Conservation (phyloP, 345 rosid genomes). For the Arabidopsis suecica region DNA sequence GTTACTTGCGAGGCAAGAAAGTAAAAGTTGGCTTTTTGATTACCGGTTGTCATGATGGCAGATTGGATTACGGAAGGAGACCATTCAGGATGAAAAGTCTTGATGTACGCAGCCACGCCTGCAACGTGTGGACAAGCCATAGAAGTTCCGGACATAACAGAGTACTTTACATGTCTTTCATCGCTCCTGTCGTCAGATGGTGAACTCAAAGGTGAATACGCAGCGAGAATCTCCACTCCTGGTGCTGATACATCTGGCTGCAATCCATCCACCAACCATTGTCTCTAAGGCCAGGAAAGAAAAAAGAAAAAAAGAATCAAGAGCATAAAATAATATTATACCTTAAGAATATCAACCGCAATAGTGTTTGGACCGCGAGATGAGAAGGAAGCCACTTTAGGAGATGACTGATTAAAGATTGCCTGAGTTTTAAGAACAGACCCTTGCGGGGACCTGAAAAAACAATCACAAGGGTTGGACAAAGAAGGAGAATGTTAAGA, state of each 20-base stretch:
- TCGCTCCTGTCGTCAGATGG: slow-evolving; percentile 13
- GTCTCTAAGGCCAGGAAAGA: not conserved
- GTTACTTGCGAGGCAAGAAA: slow-evolving; percentile 4
- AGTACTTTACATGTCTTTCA: slow-evolving; percentile 36
- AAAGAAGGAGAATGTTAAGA: not conserved
- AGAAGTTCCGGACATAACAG: slow-evolving; percentile 54
- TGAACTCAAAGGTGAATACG: slow-evolving; percentile 43
- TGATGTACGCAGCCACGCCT: slow-evolving; percentile 53
- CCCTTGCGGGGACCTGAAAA: slow-evolving; percentile 33
- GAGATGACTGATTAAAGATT: slow-evolving; percentile 32
- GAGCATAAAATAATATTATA: not conserved
- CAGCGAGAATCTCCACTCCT: slow-evolving; percentile 56
- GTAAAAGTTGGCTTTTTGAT: slow-evolving; percentile 3
- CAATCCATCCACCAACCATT: slow-evolving; percentile 16
- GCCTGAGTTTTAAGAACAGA: slow-evolving; percentile 39
- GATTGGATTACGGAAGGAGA: slow-evolving; percentile 65
- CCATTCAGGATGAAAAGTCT: slow-evolving; percentile 57
- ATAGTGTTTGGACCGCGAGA: slow-evolving; percentile 46
- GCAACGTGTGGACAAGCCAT: slow-evolving; percentile 68
- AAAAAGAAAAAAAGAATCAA: not conserved
- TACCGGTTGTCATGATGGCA: slow-evolving; percentile 70
- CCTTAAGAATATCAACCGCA: slow-evolving; percentile 41
- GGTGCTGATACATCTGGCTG: slow-evolving; percentile 62
- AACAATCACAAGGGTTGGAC: not conserved
- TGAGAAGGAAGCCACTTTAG: slow-evolving; percentile 43